Percentiles rank a stretch among this genome's conserved stretches.
phyloP scores from a whole-genome alignment of 331 rosid species.

The Acacia pycnantha region DNA sequence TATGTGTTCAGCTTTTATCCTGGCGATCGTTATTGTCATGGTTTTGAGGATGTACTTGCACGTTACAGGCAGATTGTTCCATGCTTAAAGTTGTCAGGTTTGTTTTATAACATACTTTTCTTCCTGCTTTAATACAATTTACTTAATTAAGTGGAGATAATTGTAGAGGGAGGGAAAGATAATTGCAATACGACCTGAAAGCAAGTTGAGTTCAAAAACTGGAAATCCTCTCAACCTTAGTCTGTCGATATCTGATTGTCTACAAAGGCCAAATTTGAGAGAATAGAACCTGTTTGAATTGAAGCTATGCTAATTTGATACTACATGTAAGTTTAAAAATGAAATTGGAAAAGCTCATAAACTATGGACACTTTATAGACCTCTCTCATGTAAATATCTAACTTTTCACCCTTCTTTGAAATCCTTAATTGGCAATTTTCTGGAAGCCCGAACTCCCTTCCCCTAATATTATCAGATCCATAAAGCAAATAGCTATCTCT shows the following conservation, averaged over 20 bases:
- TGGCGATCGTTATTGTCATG: slow-evolving; percentile 55
- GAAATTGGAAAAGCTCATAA: slow-evolving; percentile 15
- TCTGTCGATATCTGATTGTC: slow-evolving; percentile 15
- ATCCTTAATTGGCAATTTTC: neutral
- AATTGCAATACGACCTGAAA: slow-evolving; percentile 8
- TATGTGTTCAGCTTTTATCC: slow-evolving; percentile 69
- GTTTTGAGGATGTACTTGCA: slow-evolving; percentile 82
- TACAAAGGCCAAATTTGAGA: slow-evolving; percentile 14
- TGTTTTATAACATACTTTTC: slow-evolving; percentile 24
- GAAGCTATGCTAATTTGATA: slow-evolving; percentile 17
- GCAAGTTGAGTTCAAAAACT: neutral
- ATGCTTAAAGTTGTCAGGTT: slow-evolving; percentile 73
- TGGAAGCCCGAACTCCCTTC: neutral
- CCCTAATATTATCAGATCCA: neutral
- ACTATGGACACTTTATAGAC: neutral
- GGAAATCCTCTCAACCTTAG: neutral
- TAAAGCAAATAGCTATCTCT: neutral
- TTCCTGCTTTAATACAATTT: slow-evolving; percentile 15
- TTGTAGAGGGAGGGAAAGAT: neutral
- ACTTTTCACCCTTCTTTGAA: neutral
- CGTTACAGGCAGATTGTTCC: slow-evolving; percentile 89
- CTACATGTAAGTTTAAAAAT: neutral
- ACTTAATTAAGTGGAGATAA: neutral
- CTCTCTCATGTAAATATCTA: neutral
- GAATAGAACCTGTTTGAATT: slow-evolving; percentile 9